Percentiles rank a stretch among this genome's conserved stretches.
These are phyloP conservation scores for Fusarium sp. DNA, from an alignment of 2,329 filamentous ascomycete genomes.

Conservation along the genomic window DNA sequence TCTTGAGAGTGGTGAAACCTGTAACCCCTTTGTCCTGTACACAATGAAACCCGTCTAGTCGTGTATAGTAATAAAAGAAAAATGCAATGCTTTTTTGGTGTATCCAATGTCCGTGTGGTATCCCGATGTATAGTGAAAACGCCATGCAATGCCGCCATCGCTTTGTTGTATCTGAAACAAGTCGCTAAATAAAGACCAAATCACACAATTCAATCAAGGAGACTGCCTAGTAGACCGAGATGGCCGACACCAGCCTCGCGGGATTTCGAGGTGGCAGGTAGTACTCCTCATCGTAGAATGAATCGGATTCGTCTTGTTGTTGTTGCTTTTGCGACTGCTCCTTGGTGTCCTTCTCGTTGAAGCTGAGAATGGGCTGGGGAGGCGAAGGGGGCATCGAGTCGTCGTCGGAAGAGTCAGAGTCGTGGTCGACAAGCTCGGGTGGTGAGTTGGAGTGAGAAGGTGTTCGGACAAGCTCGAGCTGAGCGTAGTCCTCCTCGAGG, in stretches of 20 bases:
- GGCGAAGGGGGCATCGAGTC: conserved; percentile 83
- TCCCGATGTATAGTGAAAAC: conserved; percentile 43
- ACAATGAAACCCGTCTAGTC: conserved; percentile 32
- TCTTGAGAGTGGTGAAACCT: conserved; percentile 41
- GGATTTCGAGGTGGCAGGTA: conserved; percentile 66
- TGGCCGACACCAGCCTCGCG: conserved; percentile 63
- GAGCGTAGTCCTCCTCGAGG: conserved; percentile 73
- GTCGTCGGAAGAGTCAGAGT: conserved; percentile 77
- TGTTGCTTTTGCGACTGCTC: conserved; percentile 56
- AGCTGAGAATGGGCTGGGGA: conserved; percentile 67
- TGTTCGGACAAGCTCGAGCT: conserved; percentile 76
- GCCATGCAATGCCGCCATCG: conserved; percentile 46
- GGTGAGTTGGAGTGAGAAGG: conserved; percentile 74
- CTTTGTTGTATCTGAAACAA: conserved; percentile 41
- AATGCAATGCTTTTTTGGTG: conserved; percentile 35
- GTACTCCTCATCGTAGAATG: conserved; percentile 65
- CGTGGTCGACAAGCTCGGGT: conserved; percentile 78
- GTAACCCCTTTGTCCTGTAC: conserved; percentile 31
- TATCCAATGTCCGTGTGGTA: conserved; percentile 46
- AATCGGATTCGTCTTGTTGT: conserved; percentile 50
- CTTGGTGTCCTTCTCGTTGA: conserved; percentile 68
- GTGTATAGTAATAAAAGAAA: conserved; percentile 19
- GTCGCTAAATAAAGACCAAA: conserved; percentile 36
- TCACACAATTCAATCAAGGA: conserved; percentile 37
- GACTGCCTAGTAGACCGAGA: conserved; percentile 65